Evolutionary conservation across 257 asterid species (phyloP).

Genomic region (Penstemon eatonii): DNA sequence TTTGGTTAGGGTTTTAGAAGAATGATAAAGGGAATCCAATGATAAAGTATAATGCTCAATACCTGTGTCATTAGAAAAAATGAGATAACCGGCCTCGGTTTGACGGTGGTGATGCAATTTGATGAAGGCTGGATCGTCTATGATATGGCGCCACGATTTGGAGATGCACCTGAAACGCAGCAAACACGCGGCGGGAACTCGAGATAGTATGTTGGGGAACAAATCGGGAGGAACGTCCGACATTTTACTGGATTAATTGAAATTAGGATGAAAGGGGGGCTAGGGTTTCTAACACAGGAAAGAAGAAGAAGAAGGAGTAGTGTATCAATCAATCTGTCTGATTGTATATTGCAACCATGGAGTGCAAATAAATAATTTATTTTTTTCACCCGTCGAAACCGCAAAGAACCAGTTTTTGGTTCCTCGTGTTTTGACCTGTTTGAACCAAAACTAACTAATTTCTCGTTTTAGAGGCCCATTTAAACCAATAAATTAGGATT

Average conservation of each 20-base stretch:
- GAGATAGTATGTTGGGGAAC: not conserved
- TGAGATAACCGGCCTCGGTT: not conserved
- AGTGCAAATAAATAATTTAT: too few species aligned
- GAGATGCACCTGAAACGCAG: slow-evolving; percentile 7
- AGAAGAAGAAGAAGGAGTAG: too few species aligned
- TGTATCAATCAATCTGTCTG: too few species aligned
- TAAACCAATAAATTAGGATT: too few species aligned
- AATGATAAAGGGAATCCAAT: slow-evolving; percentile 5
- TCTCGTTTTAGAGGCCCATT: too few species aligned
- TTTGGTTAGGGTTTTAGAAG: not conserved
- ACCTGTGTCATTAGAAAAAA: not conserved
- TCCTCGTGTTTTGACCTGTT: too few species aligned
- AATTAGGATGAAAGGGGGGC: too few species aligned
- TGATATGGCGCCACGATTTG: slow-evolving; percentile 20
- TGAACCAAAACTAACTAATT: too few species aligned
- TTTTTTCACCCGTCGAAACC: too few species aligned
- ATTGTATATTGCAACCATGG: too few species aligned
- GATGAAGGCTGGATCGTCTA: slow-evolving; percentile 19
- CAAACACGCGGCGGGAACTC: slow-evolving; percentile 8
- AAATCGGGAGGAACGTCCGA: slow-evolving; percentile 15
- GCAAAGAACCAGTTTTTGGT: too few species aligned
- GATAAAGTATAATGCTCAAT: not conserved
- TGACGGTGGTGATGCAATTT: slow-evolving; percentile 1
- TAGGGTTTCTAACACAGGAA: too few species aligned
- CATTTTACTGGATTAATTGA: not conserved